Percentiles rank a stretch among this genome's conserved stretches.
Evolutionary conservation across 345 rosid species (phyloP).

Genomic region (Rhizophora mangle): DNA sequence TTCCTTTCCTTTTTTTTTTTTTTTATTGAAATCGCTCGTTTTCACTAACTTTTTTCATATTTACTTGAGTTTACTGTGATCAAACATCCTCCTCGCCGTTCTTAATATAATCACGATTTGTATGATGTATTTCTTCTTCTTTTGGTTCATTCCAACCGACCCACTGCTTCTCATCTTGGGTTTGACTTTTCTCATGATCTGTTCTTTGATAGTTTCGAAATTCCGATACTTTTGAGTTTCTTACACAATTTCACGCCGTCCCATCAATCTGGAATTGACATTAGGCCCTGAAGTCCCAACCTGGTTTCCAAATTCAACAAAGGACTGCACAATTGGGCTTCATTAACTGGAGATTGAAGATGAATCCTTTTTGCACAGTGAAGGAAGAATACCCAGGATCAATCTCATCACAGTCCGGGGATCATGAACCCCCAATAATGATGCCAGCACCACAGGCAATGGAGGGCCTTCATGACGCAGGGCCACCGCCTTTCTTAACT

Average conservation of each 20-base stretch:
- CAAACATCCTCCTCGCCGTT: neutral
- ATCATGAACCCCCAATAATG: slow-evolving; percentile 10
- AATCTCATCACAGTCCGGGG: slow-evolving; percentile 19
- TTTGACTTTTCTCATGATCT: too few relatives aligned
- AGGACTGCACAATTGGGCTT: neutral
- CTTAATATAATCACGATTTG: neutral
- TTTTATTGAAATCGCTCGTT: neutral
- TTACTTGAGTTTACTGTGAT: too few relatives aligned
- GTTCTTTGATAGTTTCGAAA: too few relatives aligned
- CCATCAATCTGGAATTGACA: slow-evolving; percentile 1
- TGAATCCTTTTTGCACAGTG: slow-evolving; percentile 42
- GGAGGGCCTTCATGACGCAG: slow-evolving; percentile 67
- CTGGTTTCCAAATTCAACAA: too few relatives aligned
- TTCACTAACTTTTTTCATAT: neutral
- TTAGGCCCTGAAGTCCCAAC: neutral
- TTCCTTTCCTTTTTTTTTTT: neutral
- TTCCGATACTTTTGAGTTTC: too few relatives aligned
- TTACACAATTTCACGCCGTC: too few relatives aligned
- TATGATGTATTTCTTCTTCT: too few relatives aligned
- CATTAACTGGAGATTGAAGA: neutral
- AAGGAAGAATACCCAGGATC: slow-evolving; percentile 43
- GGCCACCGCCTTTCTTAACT: slow-evolving; percentile 31
- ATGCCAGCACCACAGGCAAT: slow-evolving; percentile 48
- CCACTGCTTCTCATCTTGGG: neutral
- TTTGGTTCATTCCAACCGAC: neutral